Evolutionary conservation across 2,329 filamentous ascomycete species (phyloP).

Genomic region (Penicillium sp.): DNA sequence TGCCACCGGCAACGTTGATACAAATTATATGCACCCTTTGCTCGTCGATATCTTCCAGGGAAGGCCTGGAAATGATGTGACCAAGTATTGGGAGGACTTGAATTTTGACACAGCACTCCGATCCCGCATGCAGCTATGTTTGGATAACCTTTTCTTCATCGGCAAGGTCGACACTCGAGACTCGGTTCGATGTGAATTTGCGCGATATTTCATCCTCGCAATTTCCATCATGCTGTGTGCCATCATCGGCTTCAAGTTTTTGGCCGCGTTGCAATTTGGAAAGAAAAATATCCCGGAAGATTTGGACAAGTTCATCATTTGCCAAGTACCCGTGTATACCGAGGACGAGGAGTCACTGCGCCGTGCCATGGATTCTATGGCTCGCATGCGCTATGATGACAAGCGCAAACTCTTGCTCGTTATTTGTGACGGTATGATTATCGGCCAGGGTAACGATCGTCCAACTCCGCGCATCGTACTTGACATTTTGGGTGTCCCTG

Average conservation of each 20-base stretch:
- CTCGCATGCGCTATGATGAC: constrained; percentile 91
- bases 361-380: constrained; percentile 93
- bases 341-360: constrained; percentile 97
- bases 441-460: constrained; percentile 91
- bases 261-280: constrained; percentile 91
- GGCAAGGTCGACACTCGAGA: constrained; percentile 89
- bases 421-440: constrained; percentile 95
- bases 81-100: constrained; percentile 76
- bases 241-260: constrained; percentile 93
- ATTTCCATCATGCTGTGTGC: constrained; percentile 76
- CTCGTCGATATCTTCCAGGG: constrained; percentile 76
- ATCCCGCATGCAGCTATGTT: constrained; percentile 71
- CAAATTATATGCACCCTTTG: constrained; percentile 75
- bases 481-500: constrained; percentile 92
- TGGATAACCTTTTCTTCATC: constrained; percentile 93
- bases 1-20: constrained; percentile 52
- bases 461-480: constrained; percentile 97
- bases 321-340: constrained; percentile 95
- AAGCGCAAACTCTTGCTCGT: constrained; percentile 96
- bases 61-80: constrained; percentile 74
- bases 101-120: constrained; percentile 58
- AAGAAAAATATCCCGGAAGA: constrained; percentile 91
- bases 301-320: constrained; percentile 97
- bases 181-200: constrained; percentile 79
- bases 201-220: constrained; percentile 82